These are phyloP conservation scores for Schoenoplectus tabernaemontani DNA, from an alignment of 202 grass and related monocot genomes.

Conservation along the genomic window DNA sequence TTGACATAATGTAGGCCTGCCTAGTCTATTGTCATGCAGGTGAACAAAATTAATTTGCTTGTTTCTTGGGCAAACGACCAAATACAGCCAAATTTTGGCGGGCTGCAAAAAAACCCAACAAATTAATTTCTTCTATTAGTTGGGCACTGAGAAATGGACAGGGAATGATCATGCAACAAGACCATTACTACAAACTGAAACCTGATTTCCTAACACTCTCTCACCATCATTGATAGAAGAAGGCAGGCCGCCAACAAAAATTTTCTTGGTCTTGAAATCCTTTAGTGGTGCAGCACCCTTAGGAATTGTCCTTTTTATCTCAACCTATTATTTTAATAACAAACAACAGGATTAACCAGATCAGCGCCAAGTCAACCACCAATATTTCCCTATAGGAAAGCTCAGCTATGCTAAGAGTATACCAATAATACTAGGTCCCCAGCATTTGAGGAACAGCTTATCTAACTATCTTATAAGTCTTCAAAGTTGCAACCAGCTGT, in stretches of 20 bases:
- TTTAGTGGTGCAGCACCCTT: slow-evolving; percentile 77
- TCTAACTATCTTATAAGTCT: neutral
- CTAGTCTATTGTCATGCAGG: neutral
- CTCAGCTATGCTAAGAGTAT: neutral
- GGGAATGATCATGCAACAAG: neutral
- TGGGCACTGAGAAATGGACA: neutral
- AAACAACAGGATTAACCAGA: neutral
- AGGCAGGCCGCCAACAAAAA: slow-evolving; percentile 77
- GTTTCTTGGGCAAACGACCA: neutral
- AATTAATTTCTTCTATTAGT: neutral
- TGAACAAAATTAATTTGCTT: neutral
- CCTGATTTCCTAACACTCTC: neutral
- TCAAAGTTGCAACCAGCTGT: neutral
- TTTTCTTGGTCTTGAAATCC: slow-evolving; percentile 87
- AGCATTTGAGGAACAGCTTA: neutral
- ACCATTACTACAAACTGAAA: neutral
- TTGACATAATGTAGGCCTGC: neutral
- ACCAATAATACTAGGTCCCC: neutral
- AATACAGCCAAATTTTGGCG: neutral
- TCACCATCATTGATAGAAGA: slow-evolving; percentile 67
- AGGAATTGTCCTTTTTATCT: slow-evolving; percentile 92
- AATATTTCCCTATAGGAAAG: neutral
- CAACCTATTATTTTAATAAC: slow-evolving; percentile 65
- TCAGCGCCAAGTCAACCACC: neutral
- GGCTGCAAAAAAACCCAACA: neutral